Evolutionary conservation across 208 protist species (phyloP).

Genomic region (Trichomonas vaginalis): DNA sequence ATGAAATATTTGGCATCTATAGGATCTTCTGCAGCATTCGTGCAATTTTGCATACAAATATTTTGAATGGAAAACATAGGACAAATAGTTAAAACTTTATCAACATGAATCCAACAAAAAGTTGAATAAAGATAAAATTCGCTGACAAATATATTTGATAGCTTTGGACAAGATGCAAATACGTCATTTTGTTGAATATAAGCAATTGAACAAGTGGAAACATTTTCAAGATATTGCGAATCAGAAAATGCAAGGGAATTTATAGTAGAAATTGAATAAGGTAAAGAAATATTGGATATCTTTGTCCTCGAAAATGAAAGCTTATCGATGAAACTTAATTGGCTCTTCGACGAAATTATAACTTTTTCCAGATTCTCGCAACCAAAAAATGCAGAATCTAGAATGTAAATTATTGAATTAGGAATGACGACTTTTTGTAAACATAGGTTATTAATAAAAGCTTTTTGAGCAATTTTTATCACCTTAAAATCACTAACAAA

Average conservation of each 20-base stretch:
- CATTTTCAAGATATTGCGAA: background rate
- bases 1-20: too few relatives aligned
- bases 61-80: too few relatives aligned
- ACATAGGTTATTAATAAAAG: background rate
- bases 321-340: background rate
- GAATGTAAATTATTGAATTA: background rate
- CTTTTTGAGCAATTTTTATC: background rate
- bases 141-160: background rate
- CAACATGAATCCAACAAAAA: background rate
- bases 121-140: background rate
- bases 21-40: too few relatives aligned
- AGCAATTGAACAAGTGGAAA: background rate
- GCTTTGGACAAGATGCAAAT: background rate
- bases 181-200: background rate
- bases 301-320: background rate
- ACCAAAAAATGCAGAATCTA: background rate
- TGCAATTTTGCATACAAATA: background rate
- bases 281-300: background rate
- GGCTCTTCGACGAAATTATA: background rate
- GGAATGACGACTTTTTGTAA: background rate
- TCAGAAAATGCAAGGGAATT: background rate
- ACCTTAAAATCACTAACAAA: background rate
- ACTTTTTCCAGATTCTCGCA: background rate
- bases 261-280: background rate
- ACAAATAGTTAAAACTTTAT: too few relatives aligned